Conservation (phyloP, 2,329 filamentous ascomycete species). For the Byssothecium circinans region DNA sequence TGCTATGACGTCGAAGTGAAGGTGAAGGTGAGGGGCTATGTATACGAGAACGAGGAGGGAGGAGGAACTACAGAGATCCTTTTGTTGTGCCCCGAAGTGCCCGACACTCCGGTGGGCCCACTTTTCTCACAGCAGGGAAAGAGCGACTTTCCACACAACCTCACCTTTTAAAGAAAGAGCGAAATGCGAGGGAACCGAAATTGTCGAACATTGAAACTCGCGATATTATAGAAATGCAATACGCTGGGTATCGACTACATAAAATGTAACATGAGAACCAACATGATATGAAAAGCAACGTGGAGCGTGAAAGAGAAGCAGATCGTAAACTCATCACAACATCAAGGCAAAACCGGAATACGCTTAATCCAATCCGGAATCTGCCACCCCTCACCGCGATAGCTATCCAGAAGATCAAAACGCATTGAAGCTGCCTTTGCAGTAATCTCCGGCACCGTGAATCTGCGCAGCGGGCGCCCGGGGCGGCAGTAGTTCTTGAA, state of each 20-base stretch:
- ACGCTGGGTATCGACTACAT: too few species aligned
- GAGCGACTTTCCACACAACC: too few species aligned
- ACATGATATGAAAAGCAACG: not conserved
- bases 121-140: too few species aligned
- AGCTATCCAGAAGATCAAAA: slow-evolving; percentile 13
- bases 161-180: too few species aligned
- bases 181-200: too few species aligned
- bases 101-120: too few species aligned
- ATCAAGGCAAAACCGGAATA: slow-evolving; percentile 27
- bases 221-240: too few species aligned
- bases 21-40: not conserved
- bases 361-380: slow-evolving; percentile 29
- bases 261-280: not conserved
- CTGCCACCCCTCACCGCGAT: slow-evolving; percentile 23
- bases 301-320: not conserved
- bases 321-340: not conserved
- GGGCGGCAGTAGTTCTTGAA: slow-evolving; percentile 31
- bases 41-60: too few species aligned
- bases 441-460: slow-evolving; percentile 33
- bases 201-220: too few species aligned
- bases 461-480: slow-evolving; percentile 26
- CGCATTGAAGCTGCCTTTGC: slow-evolving; percentile 25
- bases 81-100: too few species aligned
- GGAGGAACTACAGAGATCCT: too few species aligned
- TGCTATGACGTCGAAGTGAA: not conserved